These are phyloP conservation scores for Calcarisporium arbuscula DNA, from an alignment of 2,329 filamentous ascomycete species.

Conservation along the genomic window DNA sequence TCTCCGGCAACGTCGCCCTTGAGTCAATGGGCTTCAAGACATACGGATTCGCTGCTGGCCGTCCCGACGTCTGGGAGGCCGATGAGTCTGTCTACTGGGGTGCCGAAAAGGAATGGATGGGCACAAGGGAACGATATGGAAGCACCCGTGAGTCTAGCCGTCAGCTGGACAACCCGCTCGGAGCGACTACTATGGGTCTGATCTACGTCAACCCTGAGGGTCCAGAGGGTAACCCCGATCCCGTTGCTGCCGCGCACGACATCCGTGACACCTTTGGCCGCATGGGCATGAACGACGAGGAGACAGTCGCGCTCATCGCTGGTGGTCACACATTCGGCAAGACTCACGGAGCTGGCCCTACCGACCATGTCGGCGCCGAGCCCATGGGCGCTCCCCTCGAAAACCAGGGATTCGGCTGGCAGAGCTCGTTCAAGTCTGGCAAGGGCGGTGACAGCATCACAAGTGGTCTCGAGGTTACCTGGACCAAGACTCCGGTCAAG, in stretches of 20 bases:
- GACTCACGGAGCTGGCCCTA: slow-evolving; percentile 66
- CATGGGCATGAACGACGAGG: slow-evolving; percentile 80
- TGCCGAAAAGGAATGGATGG: slow-evolving; percentile 66
- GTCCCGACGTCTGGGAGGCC: slow-evolving; percentile 66
- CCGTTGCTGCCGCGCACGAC: slow-evolving; percentile 60
- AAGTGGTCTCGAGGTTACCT: slow-evolving; percentile 70
- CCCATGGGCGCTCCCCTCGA: slow-evolving; percentile 60
- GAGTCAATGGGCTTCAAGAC: slow-evolving; percentile 71
- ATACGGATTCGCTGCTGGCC: slow-evolving; percentile 68
- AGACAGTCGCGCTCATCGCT: slow-evolving; percentile 73
- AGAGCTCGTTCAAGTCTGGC: slow-evolving; percentile 56
- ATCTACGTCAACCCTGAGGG: slow-evolving; percentile 82
- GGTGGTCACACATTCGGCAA: slow-evolving; percentile 77
- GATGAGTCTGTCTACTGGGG: slow-evolving; percentile 77
- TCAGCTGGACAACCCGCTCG: slow-evolving; percentile 62
- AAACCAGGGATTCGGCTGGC: slow-evolving; percentile 67
- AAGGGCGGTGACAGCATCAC: slow-evolving; percentile 70
- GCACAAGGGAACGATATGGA: slow-evolving; percentile 65
- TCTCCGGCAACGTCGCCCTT: slow-evolving; percentile 70
- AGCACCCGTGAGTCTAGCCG: slow-evolving; percentile 44
- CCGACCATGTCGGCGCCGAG: slow-evolving; percentile 59
- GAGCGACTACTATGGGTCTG: slow-evolving; percentile 54
- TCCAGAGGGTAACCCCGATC: slow-evolving; percentile 65
- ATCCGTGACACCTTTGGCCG: slow-evolving; percentile 69
- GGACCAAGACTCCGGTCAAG: slow-evolving; percentile 69